Evolutionary conservation across 192 early-diverging fungal species (phyloP), one percentile per base, ranked within the genome.

Genomic region (Coemansia sp.): DNA sequence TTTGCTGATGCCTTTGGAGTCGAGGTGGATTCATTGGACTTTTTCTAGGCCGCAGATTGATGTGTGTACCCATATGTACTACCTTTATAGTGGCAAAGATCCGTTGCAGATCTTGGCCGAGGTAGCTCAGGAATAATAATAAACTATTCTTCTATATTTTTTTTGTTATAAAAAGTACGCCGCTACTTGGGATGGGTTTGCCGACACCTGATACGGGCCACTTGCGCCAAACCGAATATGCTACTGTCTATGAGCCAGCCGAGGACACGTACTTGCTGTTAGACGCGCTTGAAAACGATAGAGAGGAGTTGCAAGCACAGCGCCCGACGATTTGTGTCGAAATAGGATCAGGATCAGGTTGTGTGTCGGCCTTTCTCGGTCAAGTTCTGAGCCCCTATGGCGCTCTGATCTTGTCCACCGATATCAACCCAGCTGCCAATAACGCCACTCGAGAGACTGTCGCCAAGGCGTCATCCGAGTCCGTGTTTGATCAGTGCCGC

Each of bases 191-290:
- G 59, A 80, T 82, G 74, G 71, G 64, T 0, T 69, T 95, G 20
- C 86, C 90, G 11, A 97, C 93, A 30, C 94, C 94, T 15, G 84
- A 88, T 64, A 86, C 94, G 15, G 80, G 84, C 15, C 94, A 95
- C 68, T 69, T 97, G 56, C 85, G 78, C 34, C 55, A 70, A 11
- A 44, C 82, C 15, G 87, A 93, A 65, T 92, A 87, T 49, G 72
- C 84, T 15, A 65, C 86, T 41, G 88, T 98, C 1, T 98, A 97
- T 70, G 94, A 95, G 75, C 94, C 97, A 6, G 90, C 80, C 7
- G 95, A 99, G 84, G 97, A 99, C 74, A 94, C 94, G 0, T 99
- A 96, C 70, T 75, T 99, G 52, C 80, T 99, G 16, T 80, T 99
- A 29, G 95, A 97, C 73, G 91, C 92, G 3, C 86, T 98, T n/a